These are phyloP conservation scores for Xylariaceae sp. DNA, from an alignment of 2,329 filamentous ascomycete species.

Conservation along the genomic window DNA sequence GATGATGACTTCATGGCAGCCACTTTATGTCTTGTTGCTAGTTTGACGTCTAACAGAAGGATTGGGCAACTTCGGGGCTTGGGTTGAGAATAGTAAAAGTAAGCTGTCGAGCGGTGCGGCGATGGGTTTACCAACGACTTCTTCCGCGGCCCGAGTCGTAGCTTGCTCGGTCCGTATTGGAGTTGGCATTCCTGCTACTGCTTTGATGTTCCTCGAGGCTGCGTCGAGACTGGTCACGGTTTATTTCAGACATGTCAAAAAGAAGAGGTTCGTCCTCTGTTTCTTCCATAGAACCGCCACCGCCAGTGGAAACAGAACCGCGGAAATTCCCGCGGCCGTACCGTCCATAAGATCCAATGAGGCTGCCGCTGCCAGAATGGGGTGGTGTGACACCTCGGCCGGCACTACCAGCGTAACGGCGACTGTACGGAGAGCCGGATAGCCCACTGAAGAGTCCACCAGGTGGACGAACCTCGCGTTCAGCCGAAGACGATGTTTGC, in stretches of 20 bases:
- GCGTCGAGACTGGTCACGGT: slow-evolving; percentile 48
- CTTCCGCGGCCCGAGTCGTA: slow-evolving; percentile 34
- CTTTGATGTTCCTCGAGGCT: slow-evolving; percentile 52
- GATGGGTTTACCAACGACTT: slow-evolving; percentile 24
- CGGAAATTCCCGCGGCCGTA: slow-evolving; percentile 34
- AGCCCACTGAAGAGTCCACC: slow-evolving; percentile 37
- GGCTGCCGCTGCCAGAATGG: slow-evolving; percentile 32
- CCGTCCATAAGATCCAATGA: slow-evolving; percentile 30
- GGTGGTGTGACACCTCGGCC: slow-evolving; percentile 32
- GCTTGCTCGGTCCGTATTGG: slow-evolving; percentile 33
- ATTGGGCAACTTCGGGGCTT: background rate
- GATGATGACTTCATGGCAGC: background rate
- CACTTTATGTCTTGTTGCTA: background rate
- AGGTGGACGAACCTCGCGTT: slow-evolving; percentile 42
- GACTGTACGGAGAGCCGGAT: slow-evolving; percentile 43
- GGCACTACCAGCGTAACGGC: slow-evolving; percentile 38
- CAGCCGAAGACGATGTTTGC: slow-evolving; percentile 36
- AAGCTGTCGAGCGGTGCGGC: background rate
- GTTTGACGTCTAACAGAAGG: background rate
- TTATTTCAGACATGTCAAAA: slow-evolving; percentile 69
- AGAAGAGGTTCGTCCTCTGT: slow-evolving; percentile 63
- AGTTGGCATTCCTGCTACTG: slow-evolving; percentile 36
- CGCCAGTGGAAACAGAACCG: slow-evolving; percentile 34
- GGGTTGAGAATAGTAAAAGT: background rate
- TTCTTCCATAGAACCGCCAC: slow-evolving; percentile 42